Evolutionary conservation across 2,329 filamentous ascomycete species (phyloP).

Genomic region (Penicillium sp.): DNA sequence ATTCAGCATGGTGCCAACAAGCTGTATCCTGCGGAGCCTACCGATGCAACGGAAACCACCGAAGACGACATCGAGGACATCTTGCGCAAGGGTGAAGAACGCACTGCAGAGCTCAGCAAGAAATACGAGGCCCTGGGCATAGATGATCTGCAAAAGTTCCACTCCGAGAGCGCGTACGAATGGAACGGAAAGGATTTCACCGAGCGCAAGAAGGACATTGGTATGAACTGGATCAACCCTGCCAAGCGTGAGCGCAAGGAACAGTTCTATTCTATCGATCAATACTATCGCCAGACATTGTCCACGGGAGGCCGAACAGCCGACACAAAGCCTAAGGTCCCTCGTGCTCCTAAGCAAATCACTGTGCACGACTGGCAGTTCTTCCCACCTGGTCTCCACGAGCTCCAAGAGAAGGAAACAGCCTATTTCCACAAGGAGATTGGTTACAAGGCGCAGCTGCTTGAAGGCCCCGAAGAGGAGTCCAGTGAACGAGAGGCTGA

Average conservation of each 20-base stretch:
- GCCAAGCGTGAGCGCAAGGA: conserved; percentile 98
- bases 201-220: conserved; percentile 86
- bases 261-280: conserved; percentile 97
- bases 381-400: conserved; percentile 79
- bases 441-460: conserved; percentile 87
- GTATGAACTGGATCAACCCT: conserved; percentile 95
- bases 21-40: conserved; percentile 77
- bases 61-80: conserved; percentile 93
- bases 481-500: conserved; percentile 84
- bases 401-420: conserved; percentile 94
- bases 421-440: conserved; percentile 96
- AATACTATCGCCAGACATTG: conserved; percentile 93
- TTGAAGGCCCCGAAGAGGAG: conserved; percentile 85
- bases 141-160: conserved; percentile 96
- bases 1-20: conserved; percentile 98
- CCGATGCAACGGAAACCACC: conserved; percentile 61
- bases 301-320: conserved; percentile 76
- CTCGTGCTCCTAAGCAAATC: conserved; percentile 91
- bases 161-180: conserved; percentile 94
- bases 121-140: conserved; percentile 97
- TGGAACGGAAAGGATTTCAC: conserved; percentile 99
- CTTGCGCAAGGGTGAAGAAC: conserved; percentile 79
- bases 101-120: conserved; percentile 85
- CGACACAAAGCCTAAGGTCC: conserved; percentile 90
- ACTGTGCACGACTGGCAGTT: conserved; percentile 96